Evolutionary conservation across 192 early-diverging fungal genomes (phyloP), one percentile per base, ranked within the genome.

Genomic region (Umbelopsis ramanniana): DNA sequence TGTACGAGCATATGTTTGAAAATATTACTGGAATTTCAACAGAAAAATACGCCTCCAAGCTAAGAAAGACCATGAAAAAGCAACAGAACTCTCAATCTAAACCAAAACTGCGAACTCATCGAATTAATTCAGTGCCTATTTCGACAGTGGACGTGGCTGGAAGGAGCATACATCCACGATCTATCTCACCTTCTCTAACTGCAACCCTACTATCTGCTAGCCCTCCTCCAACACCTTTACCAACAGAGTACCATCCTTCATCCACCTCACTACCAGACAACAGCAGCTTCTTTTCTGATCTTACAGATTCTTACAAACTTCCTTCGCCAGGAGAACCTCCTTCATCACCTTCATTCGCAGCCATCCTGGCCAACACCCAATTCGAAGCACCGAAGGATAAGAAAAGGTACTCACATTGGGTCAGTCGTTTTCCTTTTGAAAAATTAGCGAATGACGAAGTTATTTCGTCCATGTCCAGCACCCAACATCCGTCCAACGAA

Each of bases 1-100:
- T 70, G 23, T 80, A 76, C 45, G 79, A 80, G 60, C 69, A 74
- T 19, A 67, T 76, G 67, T 80, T 80, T 69, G 70, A 76, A 52
- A 26, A 24, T 0, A 48, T 80, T 24, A 80, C 79, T 9, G 79
- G 79, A 4, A 54, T 70, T 35, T 71, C 60, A 2, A 72, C 79
- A 23, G 67, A 52, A 5, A 75, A 80, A 22, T 80, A 80, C 52
- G 74, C 74, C 21, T 7, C 57, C 9, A 50, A 21, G 40, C 52
- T 71, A 22, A 38, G 45, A 22, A 68, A 48, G 35, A 38, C 67
- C n/a, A 7, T 45, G 22, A 48, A 69, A 29, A 46, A 35, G 17
- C 53, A 67, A 17, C 8, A 60, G 11, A 14, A 23, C 15, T 66
- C 57, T 63, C 33, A 37, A 63, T n/a, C 12, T 35, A 37, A 37